Base-by-base conservation (phyloP, 768 basidiomycete genomes). In the Kwoniella mangroviensis region DNA sequence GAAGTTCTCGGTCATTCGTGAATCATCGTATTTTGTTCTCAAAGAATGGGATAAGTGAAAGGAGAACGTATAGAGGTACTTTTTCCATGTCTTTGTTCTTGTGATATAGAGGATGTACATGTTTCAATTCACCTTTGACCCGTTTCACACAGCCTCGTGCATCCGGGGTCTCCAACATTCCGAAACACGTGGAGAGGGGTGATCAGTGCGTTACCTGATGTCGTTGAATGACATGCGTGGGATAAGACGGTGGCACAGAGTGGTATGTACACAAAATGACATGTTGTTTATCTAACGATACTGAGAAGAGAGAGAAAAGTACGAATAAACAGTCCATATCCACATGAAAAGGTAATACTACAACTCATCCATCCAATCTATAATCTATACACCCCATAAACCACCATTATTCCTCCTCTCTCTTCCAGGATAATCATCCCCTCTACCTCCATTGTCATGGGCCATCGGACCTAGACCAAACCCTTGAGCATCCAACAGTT, bases 401-500 rank as follows among this genome's bases (percentile, higher is more conserved):
- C 73, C 70, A 52, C 63, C 62, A 2, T 62, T 53, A 41, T 63
- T 59, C 54, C 70, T 62, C 17, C 58, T 53, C 6, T 69, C 65
- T 43, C 42, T 54, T 11, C 59, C 60, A 13, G 65, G 65, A n/a
- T 68, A 68, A 13, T 59, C 53, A 13, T 22, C n/a, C 34, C 40
- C 11, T 60, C 34, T n/a, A 3, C 7, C 26, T 21, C 13, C 22
- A 4, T 19, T 15, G 28, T 66, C 65, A 51, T n/a, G 24, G 43
- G 77, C 75, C 75, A 79, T 74, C 2, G 78, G 78, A 28, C 72
- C 78, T 34, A 79, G 53, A 10, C 78, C 78, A 45, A 75, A 79
- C 1, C 78, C 78, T 56, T 76, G 75, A 17, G 80, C 78, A 68
- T 79, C 78, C 1, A 81, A 65, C 63, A 81, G 60, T 71, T 81